A percentile compares a stretch with the other conserved stretches of the same genome.
Conservation (phyloP, 192 early-diverging fungal species). For the Mortierella hygrophila region DNA sequence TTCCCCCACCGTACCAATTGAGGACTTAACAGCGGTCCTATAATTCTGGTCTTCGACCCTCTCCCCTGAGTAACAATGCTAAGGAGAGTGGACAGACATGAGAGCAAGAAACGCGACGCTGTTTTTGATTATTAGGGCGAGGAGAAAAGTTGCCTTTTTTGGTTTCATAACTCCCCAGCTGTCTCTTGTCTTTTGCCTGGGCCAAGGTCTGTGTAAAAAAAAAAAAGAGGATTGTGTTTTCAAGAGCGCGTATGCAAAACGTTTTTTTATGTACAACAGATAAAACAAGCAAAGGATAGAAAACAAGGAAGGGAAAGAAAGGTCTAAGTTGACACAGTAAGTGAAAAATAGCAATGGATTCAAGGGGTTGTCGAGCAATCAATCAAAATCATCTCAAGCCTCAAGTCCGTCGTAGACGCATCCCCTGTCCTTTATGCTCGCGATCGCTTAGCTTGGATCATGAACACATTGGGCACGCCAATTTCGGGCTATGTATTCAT, state of each 20-base stretch:
- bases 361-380: not conserved
- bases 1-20: too few relatives aligned
- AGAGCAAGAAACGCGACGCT: not conserved
- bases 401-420: not conserved
- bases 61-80: too few relatives aligned
- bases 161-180: too few relatives aligned
- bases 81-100: not conserved
- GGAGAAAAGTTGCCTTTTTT: not conserved
- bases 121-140: not conserved
- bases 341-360: not conserved
- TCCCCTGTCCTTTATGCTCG: not conserved
- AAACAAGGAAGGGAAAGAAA: too few relatives aligned
- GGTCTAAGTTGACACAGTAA: not conserved
- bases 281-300: too few relatives aligned
- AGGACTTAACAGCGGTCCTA: too few relatives aligned
- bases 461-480: slow-evolving; percentile 71
- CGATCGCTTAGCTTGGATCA: slow-evolving; percentile 63
- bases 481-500: slow-evolving; percentile 63
- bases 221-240: too few relatives aligned
- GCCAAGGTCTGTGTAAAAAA: too few relatives aligned
- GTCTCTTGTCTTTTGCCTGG: too few relatives aligned
- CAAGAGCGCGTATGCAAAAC: too few relatives aligned
- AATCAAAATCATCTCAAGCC: not conserved
- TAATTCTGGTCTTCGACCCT: too few relatives aligned
- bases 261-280: too few relatives aligned